phyloP scores from a whole-genome alignment of 495 filamentous ascomycete species.

The Tuber brumale region DNA sequence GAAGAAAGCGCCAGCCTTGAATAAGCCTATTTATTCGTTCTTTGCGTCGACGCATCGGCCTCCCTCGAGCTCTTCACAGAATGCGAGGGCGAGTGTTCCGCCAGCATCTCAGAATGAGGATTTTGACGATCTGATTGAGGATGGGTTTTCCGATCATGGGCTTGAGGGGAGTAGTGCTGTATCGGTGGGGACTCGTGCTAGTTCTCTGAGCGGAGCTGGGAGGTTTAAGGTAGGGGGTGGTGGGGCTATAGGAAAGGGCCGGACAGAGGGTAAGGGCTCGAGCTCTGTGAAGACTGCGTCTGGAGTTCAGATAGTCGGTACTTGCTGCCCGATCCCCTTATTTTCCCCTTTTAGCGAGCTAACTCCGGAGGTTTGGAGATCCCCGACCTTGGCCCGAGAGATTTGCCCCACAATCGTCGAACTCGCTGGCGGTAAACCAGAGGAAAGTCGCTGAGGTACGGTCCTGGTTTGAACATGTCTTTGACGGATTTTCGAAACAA shows the following conservation, averaged over 20 bases:
- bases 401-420: conserved; percentile 64
- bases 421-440: conserved; percentile 86
- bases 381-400: conserved; percentile 72
- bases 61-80: conserved; percentile 3
- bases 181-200: background rate
- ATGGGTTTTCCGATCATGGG: conserved; percentile 48
- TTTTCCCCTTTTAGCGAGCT: background rate
- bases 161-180: conserved; percentile 31
- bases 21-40: background rate
- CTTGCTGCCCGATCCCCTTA: background rate
- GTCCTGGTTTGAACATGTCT: conserved; percentile 68
- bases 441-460: conserved; percentile 83
- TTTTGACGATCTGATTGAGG: conserved; percentile 46
- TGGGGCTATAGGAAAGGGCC: background rate
- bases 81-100: background rate
- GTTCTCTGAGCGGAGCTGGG: background rate
- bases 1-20: background rate
- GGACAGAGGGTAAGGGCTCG: background rate
- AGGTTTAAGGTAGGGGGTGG: background rate
- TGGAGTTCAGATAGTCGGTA: conserved; percentile 15
- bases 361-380: conserved; percentile 14
- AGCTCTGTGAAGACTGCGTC: background rate
- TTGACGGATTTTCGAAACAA: conserved; percentile 58
- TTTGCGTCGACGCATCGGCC: background rate
- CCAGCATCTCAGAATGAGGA: conserved; percentile 35